These are phyloP conservation scores for Elaeis oleifera DNA, from an alignment of 202 grass and related monocot genomes.

Conservation along the genomic window DNA sequence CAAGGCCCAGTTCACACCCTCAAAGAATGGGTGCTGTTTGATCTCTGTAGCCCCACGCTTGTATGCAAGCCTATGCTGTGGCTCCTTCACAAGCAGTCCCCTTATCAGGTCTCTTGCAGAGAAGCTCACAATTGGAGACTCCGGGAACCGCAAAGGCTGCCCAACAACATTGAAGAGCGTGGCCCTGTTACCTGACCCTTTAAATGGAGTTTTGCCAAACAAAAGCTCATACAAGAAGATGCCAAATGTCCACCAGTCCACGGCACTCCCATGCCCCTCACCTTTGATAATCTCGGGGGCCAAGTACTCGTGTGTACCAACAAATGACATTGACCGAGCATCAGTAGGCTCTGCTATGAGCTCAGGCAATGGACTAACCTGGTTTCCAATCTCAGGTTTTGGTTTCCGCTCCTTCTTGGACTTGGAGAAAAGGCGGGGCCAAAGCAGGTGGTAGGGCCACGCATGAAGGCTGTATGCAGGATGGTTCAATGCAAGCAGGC, in stretches of 20 bases:
- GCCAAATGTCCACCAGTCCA: conserved; percentile 95
- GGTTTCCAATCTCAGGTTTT: conserved; percentile 67
- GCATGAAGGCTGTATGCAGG: conserved; percentile 76
- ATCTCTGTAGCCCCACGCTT: conserved; percentile 86
- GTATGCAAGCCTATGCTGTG: conserved; percentile 51
- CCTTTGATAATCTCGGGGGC: conserved; percentile 93
- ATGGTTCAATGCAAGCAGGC: conserved; percentile 49
- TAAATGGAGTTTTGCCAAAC: conserved; percentile 87
- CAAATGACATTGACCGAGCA: conserved; percentile 86
- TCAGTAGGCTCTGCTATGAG: conserved; percentile 86
- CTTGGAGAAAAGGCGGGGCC: conserved; percentile 65
- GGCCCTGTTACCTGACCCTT: conserved; percentile 61
- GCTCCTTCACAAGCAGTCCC: conserved; percentile 77
- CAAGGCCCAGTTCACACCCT: conserved; percentile 82
- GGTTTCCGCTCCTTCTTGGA: conserved; percentile 60
- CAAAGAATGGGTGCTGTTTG: conserved; percentile 84
- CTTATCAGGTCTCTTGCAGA: conserved; percentile 64
- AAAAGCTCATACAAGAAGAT: conserved; percentile 91
- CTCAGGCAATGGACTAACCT: conserved; percentile 75
- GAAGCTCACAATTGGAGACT: conserved; percentile 71
- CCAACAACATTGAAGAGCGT: conserved; percentile 87
- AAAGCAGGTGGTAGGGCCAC: conserved; percentile 64
- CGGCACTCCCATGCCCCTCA: conserved; percentile 77
- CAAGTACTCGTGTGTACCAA: conserved; percentile 85
- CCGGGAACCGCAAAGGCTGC: conserved; percentile 57